Evolutionary conservation across 257 asterid genomes (phyloP).

Genomic region (Nicotiana tomentosiformis): DNA sequence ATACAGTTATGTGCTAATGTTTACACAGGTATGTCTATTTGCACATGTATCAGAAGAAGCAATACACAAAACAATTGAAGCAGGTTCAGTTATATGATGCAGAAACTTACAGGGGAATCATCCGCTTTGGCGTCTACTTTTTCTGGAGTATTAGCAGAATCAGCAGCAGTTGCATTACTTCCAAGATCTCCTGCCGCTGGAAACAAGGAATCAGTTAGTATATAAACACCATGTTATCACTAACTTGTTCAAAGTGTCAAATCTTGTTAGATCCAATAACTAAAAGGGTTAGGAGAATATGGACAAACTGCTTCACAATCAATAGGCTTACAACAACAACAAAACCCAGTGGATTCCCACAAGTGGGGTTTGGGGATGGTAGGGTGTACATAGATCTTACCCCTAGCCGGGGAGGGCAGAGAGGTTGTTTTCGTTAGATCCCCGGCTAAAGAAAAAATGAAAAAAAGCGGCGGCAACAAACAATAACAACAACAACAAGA

Average conservation of each 20-base stretch:
- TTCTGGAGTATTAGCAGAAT: constrained; percentile 14
- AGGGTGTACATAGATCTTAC: no score
- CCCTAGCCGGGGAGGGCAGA: no score
- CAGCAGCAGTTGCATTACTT: constrained; percentile 6
- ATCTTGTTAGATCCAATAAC: background rate
- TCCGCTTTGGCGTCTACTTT: background rate
- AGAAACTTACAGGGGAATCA: constrained; percentile 13
- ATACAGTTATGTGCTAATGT: background rate
- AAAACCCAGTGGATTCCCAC: background rate
- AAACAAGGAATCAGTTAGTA: background rate
- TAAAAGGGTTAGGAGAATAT: background rate
- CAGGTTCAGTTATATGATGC: background rate
- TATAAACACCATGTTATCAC: background rate
- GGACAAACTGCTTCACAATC: background rate
- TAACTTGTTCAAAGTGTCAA: background rate
- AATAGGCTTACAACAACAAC: background rate
- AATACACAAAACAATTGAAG: background rate
- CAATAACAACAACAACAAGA: no score
- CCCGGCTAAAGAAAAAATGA: no score
- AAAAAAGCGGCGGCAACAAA: no score
- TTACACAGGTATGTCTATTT: background rate
- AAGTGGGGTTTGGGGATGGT: no score
- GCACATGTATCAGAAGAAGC: background rate
- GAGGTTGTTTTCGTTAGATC: no score
- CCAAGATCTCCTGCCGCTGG: constrained; percentile 30